Base-by-base conservation (phyloP, 148 eudicot genomes). In the Spergularia marina region DNA sequence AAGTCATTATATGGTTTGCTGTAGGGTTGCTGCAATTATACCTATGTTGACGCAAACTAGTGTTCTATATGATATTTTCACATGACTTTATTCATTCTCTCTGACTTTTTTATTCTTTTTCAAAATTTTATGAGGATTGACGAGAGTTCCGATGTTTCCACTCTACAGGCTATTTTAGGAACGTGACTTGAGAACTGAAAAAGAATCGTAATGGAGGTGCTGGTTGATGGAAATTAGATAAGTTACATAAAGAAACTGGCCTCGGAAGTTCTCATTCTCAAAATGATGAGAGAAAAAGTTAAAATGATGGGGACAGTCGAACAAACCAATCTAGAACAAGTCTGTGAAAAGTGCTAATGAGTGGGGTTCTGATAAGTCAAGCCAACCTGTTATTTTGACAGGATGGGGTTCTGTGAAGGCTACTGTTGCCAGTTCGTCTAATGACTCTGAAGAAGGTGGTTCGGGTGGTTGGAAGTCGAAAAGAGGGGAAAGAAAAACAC, bases 121-220 rank as follows among this genome's bases (percentile, higher is more conserved):
- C 6, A 4, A 10, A 55, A 3, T 55, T n/a, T n/a, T n/a, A n/a
- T n/a, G 4, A n/a, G 6, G 15, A 55, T 12, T 1, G 59, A 55
- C n/a, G 18, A 6, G 44, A 44, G n/a, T n/a, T n/a, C n/a, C n/a
- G n/a, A n/a, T n/a, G n/a, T n/a, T n/a, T n/a, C n/a, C n/a, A n/a
- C n/a, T n/a, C n/a, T 59, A 59, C 76, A 73, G 73, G 73, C 21
- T 62, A 44, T 41, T 23, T 62, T 44, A 34, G 66, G 41, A 62
- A 15, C 14, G 66, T 62, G 66, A 47, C 71, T 49, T 68, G 68
- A 51, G 51, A 47, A 40, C 68, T 36, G 51, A n/a, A 65, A 56
- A 56, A 55, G 44, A 71, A 15, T 52, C 18, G 56, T 1, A 12
- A 49, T 10, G 47, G 23, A 40, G 20, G 52, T 36, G 51, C 63